Base-by-base conservation (phyloP, 192 early-diverging fungal species). In the Entophlyctis luteolus region DNA sequence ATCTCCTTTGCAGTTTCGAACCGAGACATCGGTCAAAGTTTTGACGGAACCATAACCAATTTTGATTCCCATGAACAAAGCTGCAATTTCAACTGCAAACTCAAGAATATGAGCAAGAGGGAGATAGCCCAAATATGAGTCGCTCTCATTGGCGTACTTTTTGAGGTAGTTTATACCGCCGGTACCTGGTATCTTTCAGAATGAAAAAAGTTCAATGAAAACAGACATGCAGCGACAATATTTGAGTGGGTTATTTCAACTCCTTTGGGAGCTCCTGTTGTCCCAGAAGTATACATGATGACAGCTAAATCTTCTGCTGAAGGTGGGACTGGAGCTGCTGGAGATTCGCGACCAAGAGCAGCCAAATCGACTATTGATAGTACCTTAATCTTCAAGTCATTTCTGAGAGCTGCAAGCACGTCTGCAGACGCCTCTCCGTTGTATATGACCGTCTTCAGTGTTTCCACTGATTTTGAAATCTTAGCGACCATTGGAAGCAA, bases 181-280 rank as follows among this genome's bases (percentile, higher is more conserved):
- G 65, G 84, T 45, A 45, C 42, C 42, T 45, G 10, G 42, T 10
- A 45, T 10, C 10, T 12, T 12, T 45, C 42, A n/a, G 42, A 45
- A n/a, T 45, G 42, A 45, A 52, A 27, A n/a, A n/a, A 55, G 10
- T 22, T 31, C 18, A 33, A 18, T 12, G 54, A 55, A 10, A 20
- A 4, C 16, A 23, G 29, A 33, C 48, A 93, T 93, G 89, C 87
- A 60, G 95, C 84, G 52, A 94, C 79, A 52, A 96, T 74, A 63
- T 92, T 92, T 55, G 79, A 73, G 71, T 98, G 93, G 48, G 86
- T 83, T 4, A 98, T 72, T 57, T 91, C 68, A 25, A 93, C 94
- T 59, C 95, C 95, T 73, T 94, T 94, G 48, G 95, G 94, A 85
- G 28, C 93, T 1, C 93, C 92, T 2, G 93, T 96, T 18, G 86